These are phyloP conservation scores for Lyophyllum atratum DNA, from an alignment of 768 basidiomycete species.

Conservation along the genomic window DNA sequence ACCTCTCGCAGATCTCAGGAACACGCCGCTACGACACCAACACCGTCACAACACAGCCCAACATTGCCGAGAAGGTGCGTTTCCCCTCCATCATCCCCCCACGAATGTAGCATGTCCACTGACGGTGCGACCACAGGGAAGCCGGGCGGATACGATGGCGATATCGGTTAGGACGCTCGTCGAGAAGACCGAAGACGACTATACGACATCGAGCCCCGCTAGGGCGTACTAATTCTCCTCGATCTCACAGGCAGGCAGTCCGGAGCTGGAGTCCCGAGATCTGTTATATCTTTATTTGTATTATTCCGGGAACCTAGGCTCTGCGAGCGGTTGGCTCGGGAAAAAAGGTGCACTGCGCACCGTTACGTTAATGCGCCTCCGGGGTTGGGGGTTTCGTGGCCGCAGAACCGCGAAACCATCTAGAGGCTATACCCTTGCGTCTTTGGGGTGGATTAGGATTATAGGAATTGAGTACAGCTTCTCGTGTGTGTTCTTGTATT, in stretches of 20 bases:
- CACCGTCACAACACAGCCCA: neutral
- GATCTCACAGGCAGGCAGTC: neutral
- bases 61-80: slow-evolving; percentile 12
- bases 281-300: neutral
- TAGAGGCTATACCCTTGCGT: too few species aligned
- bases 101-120: neutral
- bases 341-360: neutral
- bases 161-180: slow-evolving; percentile 16
- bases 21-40: slow-evolving; percentile 5
- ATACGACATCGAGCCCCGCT: neutral
- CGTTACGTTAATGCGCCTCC: neutral
- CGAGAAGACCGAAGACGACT: slow-evolving; percentile 7
- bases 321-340: neutral
- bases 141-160: slow-evolving; percentile 7
- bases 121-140: neutral
- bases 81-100: neutral
- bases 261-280: neutral
- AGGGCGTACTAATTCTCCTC: neutral
- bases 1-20: slow-evolving; percentile 38
- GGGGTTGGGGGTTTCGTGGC: neutral
- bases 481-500: too few species aligned
- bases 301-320: neutral
- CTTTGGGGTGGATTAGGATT: too few species aligned
- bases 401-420: too few species aligned
- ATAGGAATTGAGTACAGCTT: too few species aligned